These are phyloP conservation scores for Fusarium succisae DNA, from an alignment of 2,329 filamentous ascomycete genomes.

Conservation along the genomic window DNA sequence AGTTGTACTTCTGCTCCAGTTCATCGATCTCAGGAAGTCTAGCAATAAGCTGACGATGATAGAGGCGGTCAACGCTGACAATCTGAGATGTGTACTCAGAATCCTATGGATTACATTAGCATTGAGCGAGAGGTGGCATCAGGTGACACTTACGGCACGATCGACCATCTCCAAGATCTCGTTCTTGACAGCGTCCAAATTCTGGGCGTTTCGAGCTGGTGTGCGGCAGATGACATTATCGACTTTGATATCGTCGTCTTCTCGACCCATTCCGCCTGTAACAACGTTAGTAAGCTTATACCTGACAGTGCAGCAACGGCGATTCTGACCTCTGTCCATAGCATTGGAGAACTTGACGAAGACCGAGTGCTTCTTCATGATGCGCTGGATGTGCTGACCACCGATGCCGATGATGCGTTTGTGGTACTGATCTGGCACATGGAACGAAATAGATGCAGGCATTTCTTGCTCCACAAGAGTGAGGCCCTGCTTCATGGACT, in stretches of 20 bases:
- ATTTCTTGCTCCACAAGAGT: constrained; percentile 97
- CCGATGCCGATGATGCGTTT: constrained; percentile 99
- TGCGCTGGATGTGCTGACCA: constrained; percentile 97
- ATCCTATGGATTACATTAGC: constrained; percentile 64
- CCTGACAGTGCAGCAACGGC: neutral
- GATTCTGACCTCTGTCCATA: constrained; percentile 81
- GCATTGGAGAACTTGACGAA: constrained; percentile 99
- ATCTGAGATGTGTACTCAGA: constrained; percentile 96
- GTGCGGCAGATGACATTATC: constrained; percentile 99
- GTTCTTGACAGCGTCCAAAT: constrained; percentile 95
- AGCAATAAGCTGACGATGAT: constrained; percentile 91
- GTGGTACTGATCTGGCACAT: constrained; percentile 98
- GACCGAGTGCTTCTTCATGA: constrained; percentile 99
- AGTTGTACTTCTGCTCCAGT: constrained; percentile 99
- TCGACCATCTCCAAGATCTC: constrained; percentile 99
- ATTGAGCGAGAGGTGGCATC: neutral
- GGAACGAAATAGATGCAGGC: constrained; percentile 98
- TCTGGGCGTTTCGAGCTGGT: constrained; percentile 95
- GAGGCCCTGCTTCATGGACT: constrained; percentile 92
- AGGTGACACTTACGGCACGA: constrained; percentile 72
- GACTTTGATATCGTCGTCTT: constrained; percentile 98
- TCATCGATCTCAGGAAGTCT: constrained; percentile 91
- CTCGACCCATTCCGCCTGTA: constrained; percentile 78
- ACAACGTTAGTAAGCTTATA: constrained; percentile 47
- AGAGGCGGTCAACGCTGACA: constrained; percentile 92